A percentile compares a stretch with the other conserved stretches of the same genome.
Conservation (phyloP, 2,329 filamentous ascomycete genomes). For the Talaromyces sp. region DNA sequence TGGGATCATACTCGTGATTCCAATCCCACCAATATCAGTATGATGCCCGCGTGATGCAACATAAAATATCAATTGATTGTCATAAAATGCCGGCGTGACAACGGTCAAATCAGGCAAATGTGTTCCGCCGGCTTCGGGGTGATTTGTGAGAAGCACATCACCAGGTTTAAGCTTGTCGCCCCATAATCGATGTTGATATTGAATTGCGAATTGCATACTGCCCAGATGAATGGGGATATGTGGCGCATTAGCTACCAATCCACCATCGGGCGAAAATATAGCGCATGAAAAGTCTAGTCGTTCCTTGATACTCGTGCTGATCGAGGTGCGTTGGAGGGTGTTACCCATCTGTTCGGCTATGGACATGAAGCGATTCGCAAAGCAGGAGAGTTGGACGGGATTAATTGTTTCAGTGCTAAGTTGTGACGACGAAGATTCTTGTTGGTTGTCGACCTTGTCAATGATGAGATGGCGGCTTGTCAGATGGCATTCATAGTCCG, state of each 20-base stretch:
- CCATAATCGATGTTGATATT: slow-evolving; percentile 72
- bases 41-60: slow-evolving; percentile 74
- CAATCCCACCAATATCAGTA: slow-evolving; percentile 74
- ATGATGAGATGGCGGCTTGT: slow-evolving; percentile 74
- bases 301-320: slow-evolving; percentile 81
- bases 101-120: slow-evolving; percentile 77
- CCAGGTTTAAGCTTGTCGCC: slow-evolving; percentile 68
- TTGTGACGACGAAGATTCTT: slow-evolving; percentile 24
- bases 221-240: slow-evolving; percentile 77
- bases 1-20: slow-evolving; percentile 67
- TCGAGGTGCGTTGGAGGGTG: slow-evolving; percentile 74
- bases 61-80: slow-evolving; percentile 72
- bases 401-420: slow-evolving; percentile 59
- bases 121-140: slow-evolving; percentile 78
- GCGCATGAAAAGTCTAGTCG: slow-evolving; percentile 78
- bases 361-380: slow-evolving; percentile 78
- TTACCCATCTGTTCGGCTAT: slow-evolving; percentile 82
- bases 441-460: slow-evolving; percentile 50
- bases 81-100: slow-evolving; percentile 72
- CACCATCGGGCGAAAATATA: slow-evolving; percentile 70
- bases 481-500: neutral
- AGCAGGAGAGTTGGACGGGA: slow-evolving; percentile 73
- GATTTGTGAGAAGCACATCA: slow-evolving; percentile 75
- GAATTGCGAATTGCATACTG: slow-evolving; percentile 75
- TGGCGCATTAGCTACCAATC: slow-evolving; percentile 64